Evolutionary conservation across 2,329 filamentous ascomycete species (phyloP).

Genomic region (Sporothrix dimorphospora): DNA sequence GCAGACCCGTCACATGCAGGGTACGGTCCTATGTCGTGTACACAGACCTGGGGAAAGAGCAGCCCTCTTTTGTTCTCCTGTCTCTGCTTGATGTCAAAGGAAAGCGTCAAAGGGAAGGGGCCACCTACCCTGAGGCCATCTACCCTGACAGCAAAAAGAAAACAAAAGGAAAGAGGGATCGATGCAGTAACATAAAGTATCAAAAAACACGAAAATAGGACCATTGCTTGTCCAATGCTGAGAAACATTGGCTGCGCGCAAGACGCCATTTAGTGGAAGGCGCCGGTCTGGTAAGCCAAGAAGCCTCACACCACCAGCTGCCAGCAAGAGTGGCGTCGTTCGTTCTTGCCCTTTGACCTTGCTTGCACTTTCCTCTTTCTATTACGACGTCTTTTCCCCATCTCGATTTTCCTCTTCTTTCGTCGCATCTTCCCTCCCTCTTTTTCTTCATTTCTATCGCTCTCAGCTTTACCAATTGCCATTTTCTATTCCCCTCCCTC

Average conservation of each 20-base stretch:
- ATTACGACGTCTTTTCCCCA: not conserved
- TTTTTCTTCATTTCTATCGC: not conserved
- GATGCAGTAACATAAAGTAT: not conserved
- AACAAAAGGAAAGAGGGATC: not conserved
- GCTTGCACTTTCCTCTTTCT: not conserved
- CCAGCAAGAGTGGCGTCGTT: not conserved
- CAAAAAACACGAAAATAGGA: not conserved
- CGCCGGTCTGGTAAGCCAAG: constrained; percentile 16
- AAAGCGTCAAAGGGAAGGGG: not conserved
- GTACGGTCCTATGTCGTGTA: not conserved
- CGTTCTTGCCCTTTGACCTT: not conserved
- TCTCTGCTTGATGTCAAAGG: constrained; percentile 9
- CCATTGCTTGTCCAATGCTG: not conserved
- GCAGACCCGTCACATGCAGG: constrained; percentile 14
- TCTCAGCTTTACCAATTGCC: not conserved
- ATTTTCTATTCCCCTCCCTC: not conserved
- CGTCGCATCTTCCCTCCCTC: not conserved
- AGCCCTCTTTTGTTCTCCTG: not conserved
- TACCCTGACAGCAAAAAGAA: not conserved
- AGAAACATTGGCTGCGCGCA: not conserved
- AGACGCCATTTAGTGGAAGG: not conserved
- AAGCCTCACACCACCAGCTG: constrained; percentile 20
- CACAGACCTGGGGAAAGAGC: constrained; percentile 17
- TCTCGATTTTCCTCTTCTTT: not conserved
- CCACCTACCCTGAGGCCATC: not conserved